Evolutionary conservation across 768 basidiomycete species (phyloP).

Genomic region (Lepiota venenata): DNA sequence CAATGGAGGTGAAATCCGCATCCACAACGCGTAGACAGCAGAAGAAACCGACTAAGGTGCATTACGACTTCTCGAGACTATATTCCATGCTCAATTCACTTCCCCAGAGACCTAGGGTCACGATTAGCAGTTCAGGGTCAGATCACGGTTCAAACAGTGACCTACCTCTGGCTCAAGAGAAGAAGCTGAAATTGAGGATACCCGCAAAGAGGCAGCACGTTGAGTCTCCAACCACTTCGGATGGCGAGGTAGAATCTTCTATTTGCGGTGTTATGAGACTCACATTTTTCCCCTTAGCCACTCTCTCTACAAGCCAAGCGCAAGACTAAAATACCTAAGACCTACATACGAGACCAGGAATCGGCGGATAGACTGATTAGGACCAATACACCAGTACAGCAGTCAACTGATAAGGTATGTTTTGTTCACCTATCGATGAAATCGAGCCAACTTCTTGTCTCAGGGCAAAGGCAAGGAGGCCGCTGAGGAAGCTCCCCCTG

Average conservation of each 20-base stretch:
- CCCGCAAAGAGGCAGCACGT: background rate
- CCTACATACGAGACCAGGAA: too few species aligned
- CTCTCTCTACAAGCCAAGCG: too few species aligned
- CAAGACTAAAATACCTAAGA: too few species aligned
- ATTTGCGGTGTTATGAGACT: too few species aligned
- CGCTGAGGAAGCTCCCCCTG: constrained; percentile 2
- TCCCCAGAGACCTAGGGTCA: background rate
- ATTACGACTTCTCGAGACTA: background rate
- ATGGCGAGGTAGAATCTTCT: constrained; percentile 6
- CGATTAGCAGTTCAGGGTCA: background rate
- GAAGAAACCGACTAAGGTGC: constrained; percentile 5
- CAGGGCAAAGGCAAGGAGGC: constrained; percentile 8
- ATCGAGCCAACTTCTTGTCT: background rate
- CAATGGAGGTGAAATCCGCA: background rate
- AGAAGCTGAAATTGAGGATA: constrained; percentile 1
- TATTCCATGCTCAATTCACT: too few species aligned
- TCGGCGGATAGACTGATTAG: too few species aligned
- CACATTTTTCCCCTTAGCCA: too few species aligned
- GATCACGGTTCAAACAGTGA: constrained; percentile 10
- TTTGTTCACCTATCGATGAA: background rate
- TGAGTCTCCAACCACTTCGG: background rate
- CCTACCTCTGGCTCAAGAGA: constrained; percentile 1
- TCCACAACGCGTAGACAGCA: background rate
- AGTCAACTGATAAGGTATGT: constrained; percentile 2
- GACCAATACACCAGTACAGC: background rate